These are phyloP conservation scores for Cladorrhinum sp. DNA, from an alignment of 2,329 filamentous ascomycete genomes.

Conservation along the genomic window DNA sequence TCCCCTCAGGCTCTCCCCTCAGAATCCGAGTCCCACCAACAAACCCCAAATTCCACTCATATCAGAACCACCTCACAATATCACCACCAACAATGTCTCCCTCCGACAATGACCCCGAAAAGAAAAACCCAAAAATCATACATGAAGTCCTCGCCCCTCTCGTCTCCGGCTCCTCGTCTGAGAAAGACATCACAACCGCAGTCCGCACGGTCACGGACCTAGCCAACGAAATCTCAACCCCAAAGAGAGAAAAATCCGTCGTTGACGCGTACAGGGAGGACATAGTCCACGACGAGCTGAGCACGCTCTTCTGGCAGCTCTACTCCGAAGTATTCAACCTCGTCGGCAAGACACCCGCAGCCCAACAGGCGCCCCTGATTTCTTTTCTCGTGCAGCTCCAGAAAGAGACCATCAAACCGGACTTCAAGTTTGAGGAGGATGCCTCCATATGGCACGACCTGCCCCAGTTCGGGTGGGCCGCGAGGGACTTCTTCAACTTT, in stretches of 20 bases:
- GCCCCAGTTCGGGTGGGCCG: neutral
- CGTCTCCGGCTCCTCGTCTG: neutral
- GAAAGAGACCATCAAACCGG: neutral
- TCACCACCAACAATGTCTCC: no score
- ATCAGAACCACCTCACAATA: neutral
- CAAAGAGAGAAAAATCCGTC: neutral
- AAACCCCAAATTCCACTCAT: neutral
- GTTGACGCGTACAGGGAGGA: neutral
- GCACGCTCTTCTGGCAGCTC: neutral
- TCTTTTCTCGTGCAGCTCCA: neutral
- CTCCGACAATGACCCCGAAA: neutral
- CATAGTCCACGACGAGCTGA: no score
- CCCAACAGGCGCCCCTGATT: neutral
- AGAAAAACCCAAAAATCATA: neutral
- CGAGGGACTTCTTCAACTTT: neutral
- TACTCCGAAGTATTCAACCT: neutral
- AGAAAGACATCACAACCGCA: neutral
- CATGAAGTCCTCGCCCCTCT: neutral
- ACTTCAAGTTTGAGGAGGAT: neutral
- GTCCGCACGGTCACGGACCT: neutral
- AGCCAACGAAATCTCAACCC: neutral
- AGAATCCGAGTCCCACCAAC: neutral
- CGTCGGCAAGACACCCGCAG: neutral
- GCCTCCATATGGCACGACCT: neutral
- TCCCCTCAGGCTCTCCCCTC: no score